Evolutionary conservation across 2,329 filamentous ascomycete species (phyloP).

Genomic region (Malbranchea zuffiana): DNA sequence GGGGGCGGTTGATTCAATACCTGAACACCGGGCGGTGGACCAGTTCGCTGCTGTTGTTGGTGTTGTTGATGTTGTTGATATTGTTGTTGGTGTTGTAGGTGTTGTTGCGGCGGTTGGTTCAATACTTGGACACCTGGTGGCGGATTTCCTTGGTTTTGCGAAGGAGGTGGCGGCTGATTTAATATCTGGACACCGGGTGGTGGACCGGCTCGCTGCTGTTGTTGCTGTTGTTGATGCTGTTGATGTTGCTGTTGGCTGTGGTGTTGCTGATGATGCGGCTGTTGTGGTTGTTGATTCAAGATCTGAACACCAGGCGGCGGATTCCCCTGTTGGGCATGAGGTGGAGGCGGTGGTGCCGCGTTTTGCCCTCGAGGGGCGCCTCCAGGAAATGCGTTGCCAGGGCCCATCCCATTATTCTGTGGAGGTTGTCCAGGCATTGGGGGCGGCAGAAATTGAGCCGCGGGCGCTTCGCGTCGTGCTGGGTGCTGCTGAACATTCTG

Average conservation of each 20-base stretch:
- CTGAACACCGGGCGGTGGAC: not conserved
- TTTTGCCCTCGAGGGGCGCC: not conserved
- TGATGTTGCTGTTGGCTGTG: not conserved
- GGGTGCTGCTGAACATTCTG: not conserved
- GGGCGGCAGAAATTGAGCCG: conserved; percentile 6
- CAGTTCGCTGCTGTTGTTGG: not conserved
- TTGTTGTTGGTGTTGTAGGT: not conserved
- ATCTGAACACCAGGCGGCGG: not conserved
- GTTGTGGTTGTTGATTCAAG: not conserved
- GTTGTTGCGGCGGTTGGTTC: not conserved
- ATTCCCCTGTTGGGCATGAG: conserved; percentile 4
- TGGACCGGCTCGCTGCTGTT: not conserved
- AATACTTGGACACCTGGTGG: not conserved
- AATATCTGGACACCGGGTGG: not conserved
- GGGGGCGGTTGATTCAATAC: not conserved
- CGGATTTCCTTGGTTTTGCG: too few species aligned
- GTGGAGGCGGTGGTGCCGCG: conserved; percentile 3
- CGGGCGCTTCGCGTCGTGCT: not conserved
- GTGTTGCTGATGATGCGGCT: not conserved
- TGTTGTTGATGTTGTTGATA: not conserved
- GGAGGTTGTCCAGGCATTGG: not conserved
- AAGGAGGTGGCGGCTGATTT: not conserved
- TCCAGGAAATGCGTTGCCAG: not conserved
- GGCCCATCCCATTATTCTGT: not conserved
- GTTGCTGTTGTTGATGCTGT: not conserved